A percentile compares a stretch with the other conserved stretches of the same genome.
Conservation (phyloP, 345 rosid genomes). For the Noccaea caerulescens region DNA sequence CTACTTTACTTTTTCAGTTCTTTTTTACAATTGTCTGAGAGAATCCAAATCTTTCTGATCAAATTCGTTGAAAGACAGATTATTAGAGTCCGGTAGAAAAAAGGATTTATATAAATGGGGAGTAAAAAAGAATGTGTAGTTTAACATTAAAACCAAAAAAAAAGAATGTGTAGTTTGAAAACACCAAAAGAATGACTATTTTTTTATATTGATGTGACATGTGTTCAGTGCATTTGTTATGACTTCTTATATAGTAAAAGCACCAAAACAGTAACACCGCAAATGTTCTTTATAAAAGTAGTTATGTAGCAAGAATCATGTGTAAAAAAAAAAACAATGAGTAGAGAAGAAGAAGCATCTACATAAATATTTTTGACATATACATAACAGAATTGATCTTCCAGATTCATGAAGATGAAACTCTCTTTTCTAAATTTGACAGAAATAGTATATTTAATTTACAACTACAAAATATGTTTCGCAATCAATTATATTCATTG, state of each 20-base stretch:
- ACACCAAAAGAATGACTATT: conserved; percentile 30
- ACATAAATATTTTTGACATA: not conserved
- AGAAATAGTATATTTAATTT: not conserved
- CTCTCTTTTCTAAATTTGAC: not conserved
- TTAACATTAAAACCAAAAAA: not conserved
- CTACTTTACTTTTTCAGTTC: conserved; percentile 1
- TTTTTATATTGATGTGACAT: conserved; percentile 20
- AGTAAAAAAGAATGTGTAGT: conserved; percentile 16
- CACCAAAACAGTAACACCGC: conserved; percentile 2
- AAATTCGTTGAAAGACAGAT: not conserved
- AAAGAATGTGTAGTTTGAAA: conserved; percentile 31
- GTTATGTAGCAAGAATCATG: conserved; percentile 5
- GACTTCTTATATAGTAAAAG: not conserved
- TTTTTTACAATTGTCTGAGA: not conserved
- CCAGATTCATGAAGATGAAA: conserved; percentile 8
- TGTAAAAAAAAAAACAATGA: not conserved
- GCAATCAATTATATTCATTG: not conserved
- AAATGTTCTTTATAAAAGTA: conserved; percentile 6
- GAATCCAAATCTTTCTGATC: conserved; percentile 12
- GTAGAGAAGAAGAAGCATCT: not conserved
- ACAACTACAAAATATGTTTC: not conserved
- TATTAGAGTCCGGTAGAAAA: not conserved
- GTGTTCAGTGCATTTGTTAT: conserved; percentile 20
- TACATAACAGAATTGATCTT: not conserved
- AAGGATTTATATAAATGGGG: not conserved